Base-by-base conservation (phyloP, 768 basidiomycete genomes). In the Lyophyllum semitale region DNA sequence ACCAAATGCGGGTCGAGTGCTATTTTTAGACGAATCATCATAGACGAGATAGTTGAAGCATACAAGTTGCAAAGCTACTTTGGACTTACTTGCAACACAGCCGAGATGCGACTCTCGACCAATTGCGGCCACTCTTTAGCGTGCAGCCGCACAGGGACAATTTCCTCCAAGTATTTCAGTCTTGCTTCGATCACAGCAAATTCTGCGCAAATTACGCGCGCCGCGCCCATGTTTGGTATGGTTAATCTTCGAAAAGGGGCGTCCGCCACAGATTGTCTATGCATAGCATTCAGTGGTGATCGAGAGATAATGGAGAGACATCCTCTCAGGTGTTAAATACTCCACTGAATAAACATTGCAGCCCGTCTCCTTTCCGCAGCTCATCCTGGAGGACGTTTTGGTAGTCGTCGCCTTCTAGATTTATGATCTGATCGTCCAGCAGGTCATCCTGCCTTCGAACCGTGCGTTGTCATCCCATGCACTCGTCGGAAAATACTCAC, bases 321-420 rank as follows among this genome's bases (percentile, higher is more conserved):
- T 45, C 29, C 44, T 29, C 17, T 45, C n/a, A 38, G 37, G 37
- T 45, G 44, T 27, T 45, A 45, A 45, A 45, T 45, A 45, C 44
- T 8, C 26, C 4, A 29, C 26, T 45, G 17, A 27, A 27, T 27
- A 11, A 17, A 8, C 12, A n/a, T 26, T 44, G 9, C 25, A 3
- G 44, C 44, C 5, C 26, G 27, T 45, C 26, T 29, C 26, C 44
- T n/a, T 27, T 45, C 44, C 44, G 26, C 44, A 22, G 7, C 20
- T 17, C 41, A 42, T 27, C 26, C 52, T 22, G n/a, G 13, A 20
- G 43, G 35, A 44, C 32, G 7, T 35, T 43, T n/a, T n/a, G n/a
- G n/a, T n/a, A n/a, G n/a, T n/a, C n/a, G n/a, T n/a, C n/a, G 25
- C 7, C 37, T 38, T 38, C 37, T 18, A 38, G 11, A 38, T 38